Evolutionary conservation across 1,139 yeast species (phyloP).

Genomic region (Citeromyces hawaiiensis): DNA sequence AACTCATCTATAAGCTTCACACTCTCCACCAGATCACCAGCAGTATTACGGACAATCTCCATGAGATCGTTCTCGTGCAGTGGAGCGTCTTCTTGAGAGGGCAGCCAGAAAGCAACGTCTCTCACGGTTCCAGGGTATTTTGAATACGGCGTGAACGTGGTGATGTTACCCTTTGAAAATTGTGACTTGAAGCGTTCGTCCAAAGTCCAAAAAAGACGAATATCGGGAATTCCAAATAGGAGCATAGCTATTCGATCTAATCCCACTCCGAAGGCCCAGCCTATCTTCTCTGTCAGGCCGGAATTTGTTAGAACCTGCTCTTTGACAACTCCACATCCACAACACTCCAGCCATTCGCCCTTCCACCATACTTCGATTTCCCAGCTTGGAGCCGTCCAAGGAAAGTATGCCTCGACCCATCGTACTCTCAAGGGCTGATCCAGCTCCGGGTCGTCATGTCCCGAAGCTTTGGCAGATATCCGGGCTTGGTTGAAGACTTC

Average conservation of each 20-base stretch:
- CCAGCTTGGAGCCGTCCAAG: slow-evolving; percentile 99
- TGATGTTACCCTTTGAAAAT: slow-evolving; percentile 49
- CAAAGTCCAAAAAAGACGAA: slow-evolving; percentile 80
- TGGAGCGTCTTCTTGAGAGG: slow-evolving; percentile 18
- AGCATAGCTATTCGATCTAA: slow-evolving; percentile 94
- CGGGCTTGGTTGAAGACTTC: slow-evolving; percentile 72
- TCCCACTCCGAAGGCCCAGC: slow-evolving; percentile 99
- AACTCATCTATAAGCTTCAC: slow-evolving; percentile 75
- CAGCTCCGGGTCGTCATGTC: slow-evolving; percentile 46
- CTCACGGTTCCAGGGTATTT: slow-evolving; percentile 80
- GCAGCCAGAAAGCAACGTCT: slow-evolving; percentile 89
- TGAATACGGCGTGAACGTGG: slow-evolving; percentile 77
- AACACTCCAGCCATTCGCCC: slow-evolving; percentile 95
- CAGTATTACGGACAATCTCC: slow-evolving; percentile 79
- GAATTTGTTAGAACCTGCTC: slow-evolving; percentile 67
- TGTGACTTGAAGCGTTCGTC: slow-evolving; percentile 72
- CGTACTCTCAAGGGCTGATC: slow-evolving; percentile 74
- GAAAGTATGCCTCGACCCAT: slow-evolving; percentile 95
- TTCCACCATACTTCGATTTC: slow-evolving; percentile 99
- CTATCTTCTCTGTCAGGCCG: slow-evolving; percentile 53
- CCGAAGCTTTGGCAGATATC: slow-evolving; percentile 53
- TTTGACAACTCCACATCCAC: slow-evolving; percentile 90
- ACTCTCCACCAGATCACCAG: slow-evolving; percentile 83
- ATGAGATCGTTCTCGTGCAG: slow-evolving; percentile 84
- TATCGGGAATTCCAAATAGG: slow-evolving; percentile 89